These are phyloP conservation scores for Fusarium abutilonis DNA, from an alignment of 2,329 filamentous ascomycete species.

Conservation along the genomic window DNA sequence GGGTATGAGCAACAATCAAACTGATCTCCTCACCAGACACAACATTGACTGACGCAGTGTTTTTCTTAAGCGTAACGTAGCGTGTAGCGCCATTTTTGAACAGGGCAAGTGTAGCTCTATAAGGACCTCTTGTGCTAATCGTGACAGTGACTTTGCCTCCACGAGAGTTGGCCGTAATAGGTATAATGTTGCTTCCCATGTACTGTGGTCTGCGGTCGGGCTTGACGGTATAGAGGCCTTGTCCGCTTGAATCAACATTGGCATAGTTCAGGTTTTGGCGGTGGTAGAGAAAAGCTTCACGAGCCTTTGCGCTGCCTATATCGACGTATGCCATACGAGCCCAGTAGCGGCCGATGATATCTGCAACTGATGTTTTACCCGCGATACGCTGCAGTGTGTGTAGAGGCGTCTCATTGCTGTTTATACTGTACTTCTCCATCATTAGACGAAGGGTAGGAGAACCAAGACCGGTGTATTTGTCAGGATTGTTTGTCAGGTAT, in stretches of 20 bases:
- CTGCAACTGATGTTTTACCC: constrained; percentile 46
- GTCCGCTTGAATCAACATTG: constrained; percentile 53
- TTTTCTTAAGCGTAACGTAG: constrained; percentile 51
- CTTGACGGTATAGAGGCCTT: constrained; percentile 55
- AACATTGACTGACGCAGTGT: constrained; percentile 49
- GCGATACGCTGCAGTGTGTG: constrained; percentile 56
- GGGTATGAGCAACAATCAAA: constrained; percentile 60
- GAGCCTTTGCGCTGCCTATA: constrained; percentile 56
- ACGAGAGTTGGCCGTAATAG: constrained; percentile 49
- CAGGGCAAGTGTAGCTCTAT: constrained; percentile 55
- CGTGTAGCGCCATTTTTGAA: constrained; percentile 45
- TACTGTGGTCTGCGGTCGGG: constrained; percentile 56
- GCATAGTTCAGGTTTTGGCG: constrained; percentile 53
- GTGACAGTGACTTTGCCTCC: constrained; percentile 45
- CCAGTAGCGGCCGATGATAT: constrained; percentile 60
- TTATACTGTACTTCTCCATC: constrained; percentile 53
- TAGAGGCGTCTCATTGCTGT: constrained; percentile 60
- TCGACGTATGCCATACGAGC: constrained; percentile 63
- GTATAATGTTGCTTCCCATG: constrained; percentile 61
- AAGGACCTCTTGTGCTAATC: constrained; percentile 49
- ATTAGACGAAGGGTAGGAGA: constrained; percentile 54
- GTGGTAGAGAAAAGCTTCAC: constrained; percentile 50
- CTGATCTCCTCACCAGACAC: constrained; percentile 54
- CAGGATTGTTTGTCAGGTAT: constrained; percentile 59
- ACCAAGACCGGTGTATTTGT: constrained; percentile 54